Base-by-base conservation (phyloP, 1,139 yeast genomes). In the Candida freyschussii region DNA sequence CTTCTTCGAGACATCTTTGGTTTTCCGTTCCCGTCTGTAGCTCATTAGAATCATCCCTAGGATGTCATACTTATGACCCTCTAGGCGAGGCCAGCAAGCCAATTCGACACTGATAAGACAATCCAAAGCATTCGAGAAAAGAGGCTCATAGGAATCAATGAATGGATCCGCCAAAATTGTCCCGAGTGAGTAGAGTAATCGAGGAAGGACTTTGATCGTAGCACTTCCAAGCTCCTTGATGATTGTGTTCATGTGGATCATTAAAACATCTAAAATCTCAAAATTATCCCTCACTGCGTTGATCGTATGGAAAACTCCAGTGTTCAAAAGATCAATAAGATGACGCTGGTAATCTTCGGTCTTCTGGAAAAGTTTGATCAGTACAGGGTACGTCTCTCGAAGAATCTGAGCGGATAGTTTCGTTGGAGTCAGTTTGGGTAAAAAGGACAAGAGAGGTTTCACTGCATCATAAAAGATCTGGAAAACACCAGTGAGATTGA, bases 391-490 rank as follows among this genome's bases (percentile, higher is more conserved):
- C 2, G 56, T 37, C 5, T 22, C 26, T 4, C 27, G 20, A 17
- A 50, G 28, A 5, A 55, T 44, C 15, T 45, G 28, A 7, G 34
- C 25, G 0, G 59, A 46, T 14, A 46, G 32, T 0, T 41, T 43
- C 1, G 50, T 47, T 1, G 67, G 64, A 0, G 72, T 67, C n/a
- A 61, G 43, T 9, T 66, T 64, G 0, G 80, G 79, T 14, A 72
- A 47, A 39, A 65, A 72, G 4, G 67, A 48, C 15, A 74, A 47
- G 29, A 69, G 59, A 1, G 63, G 63, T 29, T 47, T 62, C 8
- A 65, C 43, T 2, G 65, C 61, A 9, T 63, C 70, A 37, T 63
- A 50, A 31, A 71, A 69, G n/a, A 73, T 55, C 1, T 57, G 57
- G 1, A 45, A 39, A 2, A 75, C 52, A 0, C 80, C 78, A 0